Base-by-base conservation (phyloP, 1,139 yeast genomes). In the Ashbya aceris region DNA sequence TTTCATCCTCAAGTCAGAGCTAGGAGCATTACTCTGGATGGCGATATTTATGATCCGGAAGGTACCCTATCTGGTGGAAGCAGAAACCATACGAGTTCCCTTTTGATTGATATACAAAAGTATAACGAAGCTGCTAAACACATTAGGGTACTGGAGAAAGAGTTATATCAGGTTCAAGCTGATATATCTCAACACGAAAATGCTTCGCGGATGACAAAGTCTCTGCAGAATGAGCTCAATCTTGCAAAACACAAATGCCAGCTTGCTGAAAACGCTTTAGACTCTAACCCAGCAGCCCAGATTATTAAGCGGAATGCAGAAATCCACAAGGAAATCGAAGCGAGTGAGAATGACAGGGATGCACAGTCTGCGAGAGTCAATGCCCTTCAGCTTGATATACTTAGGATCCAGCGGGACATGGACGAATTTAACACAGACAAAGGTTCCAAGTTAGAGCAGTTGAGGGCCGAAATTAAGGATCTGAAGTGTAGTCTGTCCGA, bases 31-130 rank as follows among this genome's bases (percentile, higher is more conserved):
- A 93, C 99, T 0, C 61, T 84, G 33, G 93, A 89, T 41, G 99
- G 98, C 39, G 98, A 91, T 62, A 74, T 82, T 8, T 93, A 89
- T 64, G 98, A 93, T 58, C 98, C 98, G 0, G 87, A 83, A 52
- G 99, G 99, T 10, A 86, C 95, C 17, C 68, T 93, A 33, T 84
- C 96, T 1, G 99, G 99, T 41, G 98, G 98, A n/a, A 80, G 94
- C 17, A 73, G 91, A 50, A 77, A 71, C 49, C 62, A 55, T 38
- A 71, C 77, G 10, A 70, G 75, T 5, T 75, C 87, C 0, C 62
- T 83, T 4, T 68, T 91, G 45, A 62, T 77, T 7, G 76, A 75
- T 40, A 76, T 89, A 58, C 94, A 83, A 55, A 75, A 76, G 48
- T 82, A 74, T 51, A 83, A 84, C 53, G 65, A 63, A n/a, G 57